Evolutionary conservation across 2,329 filamentous ascomycete genomes (phyloP).

Genomic region (Fusarium longipes): DNA sequence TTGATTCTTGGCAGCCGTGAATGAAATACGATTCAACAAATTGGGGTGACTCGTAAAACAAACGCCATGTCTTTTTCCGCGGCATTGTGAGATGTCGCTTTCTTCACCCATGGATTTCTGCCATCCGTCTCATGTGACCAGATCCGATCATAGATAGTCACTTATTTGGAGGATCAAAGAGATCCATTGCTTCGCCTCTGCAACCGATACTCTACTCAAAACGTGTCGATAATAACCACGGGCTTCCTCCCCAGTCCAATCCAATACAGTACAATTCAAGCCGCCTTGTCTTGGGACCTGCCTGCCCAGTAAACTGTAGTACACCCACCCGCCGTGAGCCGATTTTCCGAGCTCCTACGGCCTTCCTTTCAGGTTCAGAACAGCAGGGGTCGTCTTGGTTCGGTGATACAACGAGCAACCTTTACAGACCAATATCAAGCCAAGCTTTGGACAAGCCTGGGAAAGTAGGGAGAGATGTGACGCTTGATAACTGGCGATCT

Average conservation of each 20-base stretch:
- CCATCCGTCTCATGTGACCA: neutral
- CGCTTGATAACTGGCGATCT: slow-evolving; percentile 24
- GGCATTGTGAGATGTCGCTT: neutral
- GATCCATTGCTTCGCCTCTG: neutral
- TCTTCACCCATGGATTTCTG: neutral
- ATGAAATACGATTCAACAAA: slow-evolving; percentile 18
- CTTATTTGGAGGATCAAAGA: neutral
- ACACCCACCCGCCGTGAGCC: slow-evolving; percentile 20
- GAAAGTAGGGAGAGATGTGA: slow-evolving; percentile 32
- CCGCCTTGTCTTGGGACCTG: slow-evolving; percentile 11
- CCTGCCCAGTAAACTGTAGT: slow-evolving; percentile 19
- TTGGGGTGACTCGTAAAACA: slow-evolving; percentile 18
- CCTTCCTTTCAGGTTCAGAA: slow-evolving; percentile 18
- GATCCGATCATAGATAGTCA: neutral
- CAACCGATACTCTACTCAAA: slow-evolving; percentile 1
- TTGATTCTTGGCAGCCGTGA: slow-evolving; percentile 37
- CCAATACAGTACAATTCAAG: slow-evolving; percentile 9
- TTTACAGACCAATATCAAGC: slow-evolving; percentile 12
- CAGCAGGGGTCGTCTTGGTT: slow-evolving; percentile 28
- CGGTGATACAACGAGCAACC: slow-evolving; percentile 20
- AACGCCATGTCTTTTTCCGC: slow-evolving; percentile 18
- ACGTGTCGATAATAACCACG: neutral
- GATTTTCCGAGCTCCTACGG: slow-evolving; percentile 33
- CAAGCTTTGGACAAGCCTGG: slow-evolving; percentile 31
- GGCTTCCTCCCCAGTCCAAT: slow-evolving; percentile 6